A percentile compares a stretch with the other conserved stretches of the same genome.
Conservation (phyloP, 129 eudicot species). For the Arctium lappa region DNA sequence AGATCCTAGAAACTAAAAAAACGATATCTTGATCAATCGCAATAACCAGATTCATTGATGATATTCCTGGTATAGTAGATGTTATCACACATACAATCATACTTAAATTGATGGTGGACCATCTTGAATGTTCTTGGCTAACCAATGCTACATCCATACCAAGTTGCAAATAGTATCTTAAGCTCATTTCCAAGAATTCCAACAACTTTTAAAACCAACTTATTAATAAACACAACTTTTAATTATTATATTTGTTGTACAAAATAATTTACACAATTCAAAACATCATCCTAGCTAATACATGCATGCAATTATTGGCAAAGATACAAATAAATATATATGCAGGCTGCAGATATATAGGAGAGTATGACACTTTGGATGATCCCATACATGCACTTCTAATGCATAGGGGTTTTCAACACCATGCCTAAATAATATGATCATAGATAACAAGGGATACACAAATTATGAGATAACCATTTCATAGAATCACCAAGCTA, state of each 20-base stretch:
- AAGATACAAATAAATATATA: conserved; percentile 14
- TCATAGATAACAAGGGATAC: not conserved
- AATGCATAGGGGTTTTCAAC: conserved; percentile 7
- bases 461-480: conserved; percentile 15
- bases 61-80: not conserved
- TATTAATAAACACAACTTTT: conserved; percentile 13
- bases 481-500: not conserved
- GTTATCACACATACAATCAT: no score
- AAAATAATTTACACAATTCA: conserved; percentile 16
- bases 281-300: conserved; percentile 12
- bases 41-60: not conserved
- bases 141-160: not conserved
- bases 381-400: not conserved
- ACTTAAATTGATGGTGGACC: no score
- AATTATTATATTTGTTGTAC: not conserved
- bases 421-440: not conserved
- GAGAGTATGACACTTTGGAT: conserved; percentile 11
- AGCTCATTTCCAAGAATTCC: not conserved
- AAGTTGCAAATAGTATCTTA: not conserved
- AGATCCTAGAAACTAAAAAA: not conserved
- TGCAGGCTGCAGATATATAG: not conserved
- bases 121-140: not conserved
- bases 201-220: not conserved
- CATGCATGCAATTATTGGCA: conserved; percentile 13
- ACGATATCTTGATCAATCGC: not conserved